Evolutionary conservation across 2,329 filamentous ascomycete species (phyloP).

Genomic region (Aspergillus sp.): DNA sequence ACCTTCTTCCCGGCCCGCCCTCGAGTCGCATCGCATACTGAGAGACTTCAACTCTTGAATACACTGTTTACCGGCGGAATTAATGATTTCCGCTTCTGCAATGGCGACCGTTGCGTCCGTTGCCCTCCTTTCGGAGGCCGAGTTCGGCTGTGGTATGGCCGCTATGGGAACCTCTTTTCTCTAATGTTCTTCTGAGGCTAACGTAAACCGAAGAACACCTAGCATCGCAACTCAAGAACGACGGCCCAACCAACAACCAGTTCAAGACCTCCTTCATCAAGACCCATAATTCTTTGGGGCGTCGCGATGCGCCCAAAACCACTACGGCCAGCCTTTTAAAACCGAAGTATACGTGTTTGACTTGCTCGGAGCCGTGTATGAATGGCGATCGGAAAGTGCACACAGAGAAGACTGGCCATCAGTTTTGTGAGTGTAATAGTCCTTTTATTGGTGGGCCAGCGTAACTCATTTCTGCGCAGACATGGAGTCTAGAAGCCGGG

Average conservation of each 20-base stretch:
- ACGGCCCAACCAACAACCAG: constrained; percentile 33
- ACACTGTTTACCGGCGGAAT: neutral
- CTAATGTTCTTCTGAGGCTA: neutral
- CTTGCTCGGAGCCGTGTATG: constrained; percentile 34
- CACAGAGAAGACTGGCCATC: constrained; percentile 39
- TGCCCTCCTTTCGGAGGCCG: constrained; percentile 36
- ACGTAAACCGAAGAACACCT: constrained; percentile 36
- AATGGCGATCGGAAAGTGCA: constrained; percentile 35
- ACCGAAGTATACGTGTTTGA: constrained; percentile 41
- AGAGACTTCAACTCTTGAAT: neutral
- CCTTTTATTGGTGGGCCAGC: too few species aligned
- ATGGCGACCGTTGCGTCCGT: constrained; percentile 38
- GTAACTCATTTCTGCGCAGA: constrained; percentile 26
- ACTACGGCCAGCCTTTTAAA: constrained; percentile 30
- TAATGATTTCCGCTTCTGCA: constrained; percentile 5
- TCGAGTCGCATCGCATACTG: neutral
- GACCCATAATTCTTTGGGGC: constrained; percentile 29
- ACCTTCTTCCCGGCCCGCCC: neutral
- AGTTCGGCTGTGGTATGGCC: constrained; percentile 43
- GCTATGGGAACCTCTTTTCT: neutral
- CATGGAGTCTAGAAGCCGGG: constrained; percentile 41
- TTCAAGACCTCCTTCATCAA: constrained; percentile 38
- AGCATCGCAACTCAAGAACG: constrained; percentile 31
- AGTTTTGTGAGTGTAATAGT: constrained; percentile 36
- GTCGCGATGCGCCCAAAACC: constrained; percentile 24